phyloP scores from a whole-genome alignment of 2,329 filamentous ascomycete genomes.

The Fusarium fujikuroi region DNA sequence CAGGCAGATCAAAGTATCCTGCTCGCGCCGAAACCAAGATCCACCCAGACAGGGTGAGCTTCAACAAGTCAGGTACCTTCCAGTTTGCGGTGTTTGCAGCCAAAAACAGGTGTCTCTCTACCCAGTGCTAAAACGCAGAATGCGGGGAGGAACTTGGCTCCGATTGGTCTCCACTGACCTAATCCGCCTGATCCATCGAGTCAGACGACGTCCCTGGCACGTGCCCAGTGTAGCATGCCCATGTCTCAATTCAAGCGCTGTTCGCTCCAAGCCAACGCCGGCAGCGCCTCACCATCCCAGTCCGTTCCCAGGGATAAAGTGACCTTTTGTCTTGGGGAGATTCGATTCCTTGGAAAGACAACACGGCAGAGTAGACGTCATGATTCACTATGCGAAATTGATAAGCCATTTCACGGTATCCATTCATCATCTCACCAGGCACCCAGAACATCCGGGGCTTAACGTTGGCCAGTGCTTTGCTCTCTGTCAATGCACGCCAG shows the following conservation, averaged over 20 bases:
- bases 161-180: conserved; percentile 42
- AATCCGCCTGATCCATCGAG: conserved; percentile 47
- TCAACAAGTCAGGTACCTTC: conserved; percentile 38
- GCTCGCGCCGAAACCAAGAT: conserved; percentile 16
- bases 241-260: conserved; percentile 37
- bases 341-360: conserved; percentile 33
- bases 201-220: conserved; percentile 48
- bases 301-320: conserved; percentile 28
- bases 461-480: conserved; percentile 13
- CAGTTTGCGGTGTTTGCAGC: conserved; percentile 23
- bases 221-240: conserved; percentile 39
- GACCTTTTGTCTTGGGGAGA: conserved; percentile 21
- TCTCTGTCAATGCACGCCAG: conserved; percentile 17
- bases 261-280: conserved; percentile 26
- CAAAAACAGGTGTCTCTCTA: conserved; percentile 30
- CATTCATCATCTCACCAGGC: not conserved
- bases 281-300: conserved; percentile 35
- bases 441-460: not conserved
- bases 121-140: conserved; percentile 39
- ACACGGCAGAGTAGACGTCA: conserved; percentile 25
- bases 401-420: conserved; percentile 2
- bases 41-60: conserved; percentile 31
- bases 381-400: conserved; percentile 24
- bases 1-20: conserved; percentile 25
- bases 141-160: conserved; percentile 43